These are phyloP conservation scores for Chytriomyces confervae DNA, from an alignment of 192 early-diverging fungal species.

Conservation along the genomic window DNA sequence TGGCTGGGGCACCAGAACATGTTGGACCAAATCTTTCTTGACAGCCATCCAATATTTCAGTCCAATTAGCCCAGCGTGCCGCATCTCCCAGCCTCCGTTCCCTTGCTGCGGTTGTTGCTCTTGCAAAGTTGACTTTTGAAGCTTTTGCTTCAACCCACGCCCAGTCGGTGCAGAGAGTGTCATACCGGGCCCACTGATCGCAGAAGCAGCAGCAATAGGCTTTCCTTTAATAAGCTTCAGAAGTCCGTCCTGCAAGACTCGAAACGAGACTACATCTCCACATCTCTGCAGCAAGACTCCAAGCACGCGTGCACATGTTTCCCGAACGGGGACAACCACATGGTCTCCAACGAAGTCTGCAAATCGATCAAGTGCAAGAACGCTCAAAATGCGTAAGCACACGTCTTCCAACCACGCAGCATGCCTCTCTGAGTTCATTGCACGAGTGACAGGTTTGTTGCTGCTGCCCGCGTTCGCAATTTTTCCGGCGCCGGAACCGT, in stretches of 20 bases:
- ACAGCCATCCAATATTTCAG: conserved; percentile 95
- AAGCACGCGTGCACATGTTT: conserved; percentile 85
- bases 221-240: conserved; percentile 58
- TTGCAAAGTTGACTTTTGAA: background rate
- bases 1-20: conserved; percentile 59
- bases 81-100: conserved; percentile 79
- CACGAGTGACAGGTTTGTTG: conserved; percentile 30
- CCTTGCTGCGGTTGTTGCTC: background rate
- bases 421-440: conserved; percentile 72
- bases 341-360: conserved; percentile 96
- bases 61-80: conserved; percentile 90
- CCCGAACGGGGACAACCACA: conserved; percentile 93
- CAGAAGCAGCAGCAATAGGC: background rate
- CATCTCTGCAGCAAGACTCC: conserved; percentile 70
- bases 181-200: background rate
- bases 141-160: background rate
- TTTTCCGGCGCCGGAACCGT: conserved; percentile 84
- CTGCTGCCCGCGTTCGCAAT: conserved; percentile 46
- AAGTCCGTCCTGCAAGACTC: conserved; percentile 61
- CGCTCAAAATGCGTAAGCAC: conserved; percentile 86
- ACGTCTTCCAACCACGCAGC: conserved; percentile 86
- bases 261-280: conserved; percentile 57
- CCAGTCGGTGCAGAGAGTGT: background rate
- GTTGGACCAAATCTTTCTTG: conserved; percentile 79
- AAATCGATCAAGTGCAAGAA: conserved; percentile 94